phyloP scores from a whole-genome alignment of 1,139 yeast genomes.

The Kodamaea suecica region DNA sequence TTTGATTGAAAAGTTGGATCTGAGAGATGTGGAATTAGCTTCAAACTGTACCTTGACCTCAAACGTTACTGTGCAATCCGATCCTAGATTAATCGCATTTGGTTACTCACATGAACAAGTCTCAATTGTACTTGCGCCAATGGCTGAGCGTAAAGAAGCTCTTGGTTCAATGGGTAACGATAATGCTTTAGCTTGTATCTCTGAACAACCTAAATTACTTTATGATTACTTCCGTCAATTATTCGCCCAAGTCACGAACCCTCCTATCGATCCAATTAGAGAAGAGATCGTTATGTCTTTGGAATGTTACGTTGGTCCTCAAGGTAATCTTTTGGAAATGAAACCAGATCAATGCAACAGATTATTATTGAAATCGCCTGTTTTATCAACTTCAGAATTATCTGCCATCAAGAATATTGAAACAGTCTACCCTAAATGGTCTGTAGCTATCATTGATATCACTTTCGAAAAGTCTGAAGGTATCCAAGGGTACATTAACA shows the following conservation, averaged over 20 bases:
- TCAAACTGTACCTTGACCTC: slow-evolving; percentile 15
- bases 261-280: slow-evolving; percentile 97
- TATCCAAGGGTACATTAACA: slow-evolving; percentile 75
- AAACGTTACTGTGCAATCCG: slow-evolving; percentile 59
- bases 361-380: slow-evolving; percentile 76
- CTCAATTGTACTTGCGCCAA: slow-evolving; percentile 79
- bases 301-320: slow-evolving; percentile 97
- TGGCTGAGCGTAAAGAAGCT: slow-evolving; percentile 96
- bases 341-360: slow-evolving; percentile 90
- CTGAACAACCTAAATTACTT: slow-evolving; percentile 85
- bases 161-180: slow-evolving; percentile 99
- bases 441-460: slow-evolving; percentile 76
- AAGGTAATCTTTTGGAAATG: slow-evolving; percentile 92
- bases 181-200: slow-evolving; percentile 92
- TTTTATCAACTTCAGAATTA: slow-evolving; percentile 70
- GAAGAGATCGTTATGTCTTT: slow-evolving; percentile 96
- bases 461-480: slow-evolving; percentile 88
- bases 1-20: slow-evolving; percentile 54
- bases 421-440: slow-evolving; percentile 82
- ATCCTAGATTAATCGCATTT: slow-evolving; percentile 79
- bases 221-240: slow-evolving; percentile 95
- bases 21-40: slow-evolving; percentile 42
- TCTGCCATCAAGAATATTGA: slow-evolving; percentile 69
- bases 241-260: slow-evolving; percentile 98
- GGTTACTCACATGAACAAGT: slow-evolving; percentile 94